Base-by-base conservation (phyloP, 1,284 basidiomycete species). In the Tylopilus sp. region DNA sequence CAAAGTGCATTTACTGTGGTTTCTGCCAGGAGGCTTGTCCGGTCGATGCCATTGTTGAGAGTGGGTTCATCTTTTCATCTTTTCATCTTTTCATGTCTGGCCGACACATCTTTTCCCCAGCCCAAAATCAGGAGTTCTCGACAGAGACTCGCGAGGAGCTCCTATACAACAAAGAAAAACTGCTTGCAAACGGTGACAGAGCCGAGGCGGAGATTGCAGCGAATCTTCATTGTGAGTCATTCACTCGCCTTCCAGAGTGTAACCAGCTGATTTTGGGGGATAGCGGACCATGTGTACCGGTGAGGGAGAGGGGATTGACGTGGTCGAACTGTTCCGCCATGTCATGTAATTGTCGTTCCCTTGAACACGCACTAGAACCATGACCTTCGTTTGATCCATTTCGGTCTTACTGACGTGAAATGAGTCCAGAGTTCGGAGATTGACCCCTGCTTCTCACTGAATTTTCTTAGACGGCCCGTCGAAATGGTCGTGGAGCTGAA, bases 1-100 rank as follows among this genome's bases (percentile, higher is more conserved):
- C 89, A 52, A 91, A 86, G 80, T 98, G 95, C 75, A 98, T 98
- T 69, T 98, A 98, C 79, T 98, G 94, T 73, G 93, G 94, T 55
- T 95, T 95, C 80, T 95, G 94, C 75, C 94, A 97, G 76, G 97
- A 99, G 78, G 97, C 97, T 31, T 99, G 97, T 74, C 97, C 97
- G 14, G 97, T 99, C 55, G 97, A 99, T 74, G 97, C 97, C 53
- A 99, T 99, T 66, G 97, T 99, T 56, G 97, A 99, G 80, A 98
- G 94, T 95, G 71, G 66, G 92, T 80, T 35, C 54, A 24, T 47
- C 40, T 9, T 17, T 22, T 19, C 33, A 25, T 48, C 4, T 22
- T 41, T 41, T 4, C n/a, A n/a, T n/a, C n/a, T n/a, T n/a, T n/a
- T n/a, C n/a, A 31, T 31, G 26, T 22, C 10, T 9, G 3, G 31